A percentile compares a stretch with the other conserved stretches of the same genome.
phyloP scores from a whole-genome alignment of 352 stramenopile species.

The Phytophthora ramorum region DNA sequence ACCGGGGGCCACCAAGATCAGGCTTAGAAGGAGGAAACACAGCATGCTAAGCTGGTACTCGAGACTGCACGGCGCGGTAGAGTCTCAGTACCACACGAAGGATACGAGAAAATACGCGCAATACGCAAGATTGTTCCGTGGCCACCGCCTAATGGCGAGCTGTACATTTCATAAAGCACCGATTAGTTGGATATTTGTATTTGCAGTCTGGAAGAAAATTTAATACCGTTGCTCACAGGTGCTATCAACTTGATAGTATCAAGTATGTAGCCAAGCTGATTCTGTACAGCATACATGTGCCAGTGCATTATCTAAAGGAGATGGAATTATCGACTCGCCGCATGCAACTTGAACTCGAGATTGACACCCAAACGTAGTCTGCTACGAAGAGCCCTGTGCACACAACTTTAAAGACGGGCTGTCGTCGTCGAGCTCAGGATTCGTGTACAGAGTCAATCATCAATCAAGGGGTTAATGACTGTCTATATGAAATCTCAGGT shows the following conservation, averaged over 20 bases:
- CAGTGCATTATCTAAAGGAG: conserved; percentile 45
- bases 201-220: conserved; percentile 33
- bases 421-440: conserved; percentile 3
- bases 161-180: conserved; percentile 35
- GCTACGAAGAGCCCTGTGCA: conserved; percentile 56
- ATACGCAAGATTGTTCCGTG: conserved; percentile 59
- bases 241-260: no score
- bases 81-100: conserved; percentile 65
- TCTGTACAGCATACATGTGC: conserved; percentile 46
- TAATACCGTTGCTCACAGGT: conserved; percentile 50
- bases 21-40: conserved; percentile 57
- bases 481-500: no score
- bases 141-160: no score
- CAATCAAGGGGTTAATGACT: no score
- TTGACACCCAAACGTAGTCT: conserved; percentile 56
- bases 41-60: conserved; percentile 71
- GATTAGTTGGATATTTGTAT: no score
- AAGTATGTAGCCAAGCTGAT: no score
- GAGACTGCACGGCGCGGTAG: conserved; percentile 62
- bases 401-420: conserved; percentile 38
- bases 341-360: neutral
- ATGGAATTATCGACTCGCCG: neutral
- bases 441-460: conserved; percentile 47
- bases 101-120: no score
- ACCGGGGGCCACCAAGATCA: no score